A percentile compares a stretch with the other conserved stretches of the same genome.
These are phyloP conservation scores for Thielaviopsis euricoi DNA, from an alignment of 2,329 filamentous ascomycete species.

Conservation along the genomic window DNA sequence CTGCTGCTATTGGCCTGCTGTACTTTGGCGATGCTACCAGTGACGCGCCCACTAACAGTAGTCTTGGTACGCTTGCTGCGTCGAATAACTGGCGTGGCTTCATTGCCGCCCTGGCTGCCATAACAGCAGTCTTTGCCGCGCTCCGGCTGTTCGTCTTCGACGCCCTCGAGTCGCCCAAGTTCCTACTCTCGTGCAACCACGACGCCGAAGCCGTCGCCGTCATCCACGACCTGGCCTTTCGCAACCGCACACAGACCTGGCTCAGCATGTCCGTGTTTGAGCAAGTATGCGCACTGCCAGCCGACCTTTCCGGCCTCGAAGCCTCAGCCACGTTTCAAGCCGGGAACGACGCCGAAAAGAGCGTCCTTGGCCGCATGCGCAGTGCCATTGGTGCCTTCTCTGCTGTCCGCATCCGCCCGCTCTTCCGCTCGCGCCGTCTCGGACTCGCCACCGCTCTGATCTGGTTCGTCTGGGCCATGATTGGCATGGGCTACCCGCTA, in stretches of 20 bases:
- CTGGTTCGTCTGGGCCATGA: constrained; percentile 69
- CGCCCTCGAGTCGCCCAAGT: constrained; percentile 76
- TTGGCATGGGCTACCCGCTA: constrained; percentile 74
- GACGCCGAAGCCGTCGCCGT: constrained; percentile 67
- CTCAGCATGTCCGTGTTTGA: constrained; percentile 53
- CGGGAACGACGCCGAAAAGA: too few relatives aligned
- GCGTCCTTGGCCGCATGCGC: constrained; percentile 21
- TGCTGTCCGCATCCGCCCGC: constrained; percentile 45
- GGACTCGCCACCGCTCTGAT: constrained; percentile 37
- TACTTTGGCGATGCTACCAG: constrained; percentile 39
- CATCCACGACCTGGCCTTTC: constrained; percentile 59
- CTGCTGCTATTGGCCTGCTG: constrained; percentile 57
- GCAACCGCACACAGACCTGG: constrained; percentile 56
- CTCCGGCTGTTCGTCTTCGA: constrained; percentile 66
- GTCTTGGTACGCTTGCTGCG: not conserved
- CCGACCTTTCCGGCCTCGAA: not conserved
- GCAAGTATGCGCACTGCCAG: constrained; percentile 10
- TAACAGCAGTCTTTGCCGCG: constrained; percentile 63
- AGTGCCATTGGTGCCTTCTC: constrained; percentile 51
- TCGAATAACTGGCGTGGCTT: constrained; percentile 57
- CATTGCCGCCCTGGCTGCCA: constrained; percentile 50
- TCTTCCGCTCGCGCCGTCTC: constrained; percentile 40
- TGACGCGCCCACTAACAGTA: constrained; percentile 24
- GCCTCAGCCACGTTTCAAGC: too few relatives aligned
- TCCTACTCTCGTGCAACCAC: constrained; percentile 56